Evolutionary conservation across 202 grass and related monocot species (phyloP), one percentile per base, ranked within the genome.

Genomic region (Dendrocalamus latiflorus): DNA sequence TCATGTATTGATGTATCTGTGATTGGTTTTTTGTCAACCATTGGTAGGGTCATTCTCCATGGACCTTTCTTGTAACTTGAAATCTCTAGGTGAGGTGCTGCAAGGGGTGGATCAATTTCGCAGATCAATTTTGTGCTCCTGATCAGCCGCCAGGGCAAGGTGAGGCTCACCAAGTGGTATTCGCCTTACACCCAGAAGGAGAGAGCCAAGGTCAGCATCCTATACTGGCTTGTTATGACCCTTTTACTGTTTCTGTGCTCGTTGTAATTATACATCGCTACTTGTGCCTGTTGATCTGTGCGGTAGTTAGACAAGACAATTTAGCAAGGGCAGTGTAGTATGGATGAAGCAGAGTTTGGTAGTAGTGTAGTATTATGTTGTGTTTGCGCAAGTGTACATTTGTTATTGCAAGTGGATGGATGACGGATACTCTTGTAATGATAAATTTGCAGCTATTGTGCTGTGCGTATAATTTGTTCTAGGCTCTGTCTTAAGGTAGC

Each of bases 141-240:
- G 73, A 93, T 95, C 76, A 95, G 96, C 74, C 88, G 96, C 38
- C 96, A 95, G 78, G 93, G 96, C 48, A 99, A 95, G 80, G 96
- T 99, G 69, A 93, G 96, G 84, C 86, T 95, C 75, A 95, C 96
- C 81, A 99, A 99, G 88, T 99, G 96, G 96, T 98, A 98, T 73
- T 98, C 96, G 20, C 93, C 96, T 47, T 98, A 98, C 77, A 59
- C 91, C 63, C 96, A 98, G 81, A 98, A 98, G 81, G 93, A 92
- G 83, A 89, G 93, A 86, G 84, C 89, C 28, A 98, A 93, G 93
- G 96, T 98, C 78, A 83, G 74, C 76, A 75, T 79, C 15, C 50
- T 37, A 9, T 16, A 30, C 39, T 83, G 22, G 41, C 41, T 55
- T 43, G 2, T 79, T 69, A 42, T 68, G 67, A 24, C 53, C 8